A percentile compares a stretch with the other conserved stretches of the same genome.
phyloP scores from a whole-genome alignment of 2,329 filamentous ascomycete genomes.

The Trichoderma afroharzianum region DNA sequence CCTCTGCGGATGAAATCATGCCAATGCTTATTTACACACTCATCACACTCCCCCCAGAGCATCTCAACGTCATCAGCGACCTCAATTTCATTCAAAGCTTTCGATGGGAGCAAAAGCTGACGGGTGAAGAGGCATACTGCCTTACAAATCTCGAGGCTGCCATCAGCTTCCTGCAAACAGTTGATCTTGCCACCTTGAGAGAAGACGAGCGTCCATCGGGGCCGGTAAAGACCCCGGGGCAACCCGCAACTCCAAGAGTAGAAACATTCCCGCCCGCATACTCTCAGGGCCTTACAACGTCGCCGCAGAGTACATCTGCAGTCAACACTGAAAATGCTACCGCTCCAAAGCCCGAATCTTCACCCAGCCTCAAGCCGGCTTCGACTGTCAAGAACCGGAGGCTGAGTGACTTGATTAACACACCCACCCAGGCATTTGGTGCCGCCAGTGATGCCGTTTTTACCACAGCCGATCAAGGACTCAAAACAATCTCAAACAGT shows the following conservation, averaged over 20 bases:
- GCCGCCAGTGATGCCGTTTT: slow-evolving; percentile 81
- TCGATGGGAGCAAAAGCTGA: slow-evolving; percentile 77
- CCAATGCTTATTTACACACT: slow-evolving; percentile 95
- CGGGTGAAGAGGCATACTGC: slow-evolving; percentile 93
- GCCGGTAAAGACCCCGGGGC: slow-evolving; percentile 53
- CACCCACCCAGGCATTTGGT: slow-evolving; percentile 75
- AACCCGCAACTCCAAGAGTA: slow-evolving; percentile 46
- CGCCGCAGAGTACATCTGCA: slow-evolving; percentile 32
- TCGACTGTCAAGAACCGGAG: slow-evolving; percentile 64
- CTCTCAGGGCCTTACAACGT: slow-evolving; percentile 40
- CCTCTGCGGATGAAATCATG: slow-evolving; percentile 94
- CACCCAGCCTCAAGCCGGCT: slow-evolving; percentile 43
- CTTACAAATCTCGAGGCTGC: slow-evolving; percentile 93
- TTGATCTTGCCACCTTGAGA: slow-evolving; percentile 84
- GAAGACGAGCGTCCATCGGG: slow-evolving; percentile 72
- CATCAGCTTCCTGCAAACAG: slow-evolving; percentile 90
- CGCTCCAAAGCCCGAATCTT: slow-evolving; percentile 35
- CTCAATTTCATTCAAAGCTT: slow-evolving; percentile 93
- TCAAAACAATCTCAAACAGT: slow-evolving; percentile 88
- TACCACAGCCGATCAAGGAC: slow-evolving; percentile 82
- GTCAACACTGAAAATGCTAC: slow-evolving; percentile 31
- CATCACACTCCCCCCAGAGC: slow-evolving; percentile 82
- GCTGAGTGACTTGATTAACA: slow-evolving; percentile 81
- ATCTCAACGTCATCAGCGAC: slow-evolving; percentile 88
- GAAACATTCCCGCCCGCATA: slow-evolving; percentile 59